Conservation (phyloP, 768 basidiomycete species). For the Panaeolus papilionaceus region DNA sequence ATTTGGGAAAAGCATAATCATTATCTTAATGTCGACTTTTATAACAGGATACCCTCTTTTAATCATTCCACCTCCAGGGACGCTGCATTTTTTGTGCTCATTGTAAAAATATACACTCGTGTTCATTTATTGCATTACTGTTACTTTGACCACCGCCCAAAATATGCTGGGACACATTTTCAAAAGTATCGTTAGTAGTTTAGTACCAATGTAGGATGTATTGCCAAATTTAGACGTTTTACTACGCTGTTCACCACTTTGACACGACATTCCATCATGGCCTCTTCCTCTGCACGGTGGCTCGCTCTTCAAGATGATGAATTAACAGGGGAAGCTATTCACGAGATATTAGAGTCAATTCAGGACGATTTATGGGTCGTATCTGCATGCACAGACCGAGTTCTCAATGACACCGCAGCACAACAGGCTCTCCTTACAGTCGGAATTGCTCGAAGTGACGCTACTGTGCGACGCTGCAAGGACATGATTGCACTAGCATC, state of each 20-base stretch:
- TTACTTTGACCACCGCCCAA: conserved; percentile 14
- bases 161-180: background rate
- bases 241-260: conserved; percentile 17
- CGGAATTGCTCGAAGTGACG: conserved; percentile 65
- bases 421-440: conserved; percentile 66
- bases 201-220: conserved; percentile 18
- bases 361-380: conserved; percentile 79
- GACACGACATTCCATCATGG: conserved; percentile 38
- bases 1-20: background rate
- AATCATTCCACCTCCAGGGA: conserved; percentile 25
- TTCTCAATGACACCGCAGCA: conserved; percentile 59
- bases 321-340: conserved; percentile 57
- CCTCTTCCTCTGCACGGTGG: conserved; percentile 53
- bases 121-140: conserved; percentile 15
- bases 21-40: conserved; percentile 15
- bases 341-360: conserved; percentile 53
- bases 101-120: conserved; percentile 11
- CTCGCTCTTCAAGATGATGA: conserved; percentile 58
- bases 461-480: conserved; percentile 53
- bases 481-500: conserved; percentile 35
- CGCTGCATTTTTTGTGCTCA: conserved; percentile 6
- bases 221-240: conserved; percentile 18
- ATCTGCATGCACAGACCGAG: conserved; percentile 74
- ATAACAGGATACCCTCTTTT: conserved; percentile 81
- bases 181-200: background rate